Evolutionary conservation across 1,284 basidiomycete species (phyloP).

Genomic region (Cutaneotrichosporon dermatis): DNA sequence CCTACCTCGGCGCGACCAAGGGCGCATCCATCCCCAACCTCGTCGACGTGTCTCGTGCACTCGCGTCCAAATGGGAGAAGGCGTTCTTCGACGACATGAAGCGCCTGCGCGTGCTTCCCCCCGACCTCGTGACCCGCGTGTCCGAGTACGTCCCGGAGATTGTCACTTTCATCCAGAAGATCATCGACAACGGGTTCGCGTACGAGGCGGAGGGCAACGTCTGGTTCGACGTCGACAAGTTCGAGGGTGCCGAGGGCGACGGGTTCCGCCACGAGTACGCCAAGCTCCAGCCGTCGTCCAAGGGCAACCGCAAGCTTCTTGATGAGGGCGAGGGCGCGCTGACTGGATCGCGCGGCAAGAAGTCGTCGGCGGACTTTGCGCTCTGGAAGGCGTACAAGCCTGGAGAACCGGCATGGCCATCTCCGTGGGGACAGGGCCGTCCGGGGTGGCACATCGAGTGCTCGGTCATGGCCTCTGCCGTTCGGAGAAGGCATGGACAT

Average conservation of each 20-base stretch:
- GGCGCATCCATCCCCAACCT: conserved; percentile 81
- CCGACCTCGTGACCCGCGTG: conserved; percentile 89
- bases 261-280: conserved; percentile 72
- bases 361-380: conserved; percentile 74
- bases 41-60: conserved; percentile 67
- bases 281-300: conserved; percentile 94
- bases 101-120: conserved; percentile 75
- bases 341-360: conserved; percentile 60
- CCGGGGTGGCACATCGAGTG: conserved; percentile 99
- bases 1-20: conserved; percentile 71
- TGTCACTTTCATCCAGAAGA: conserved; percentile 78
- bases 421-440: conserved; percentile 92
- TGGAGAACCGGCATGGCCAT: conserved; percentile 96
- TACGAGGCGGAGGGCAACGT: conserved; percentile 86
- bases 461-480: conserved; percentile 94
- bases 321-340: conserved; percentile 91
- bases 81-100: conserved; percentile 92
- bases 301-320: conserved; percentile 82
- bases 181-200: conserved; percentile 83
- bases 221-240: conserved; percentile 89
- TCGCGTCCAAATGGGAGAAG: conserved; percentile 86
- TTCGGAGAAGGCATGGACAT: conserved; percentile 97
- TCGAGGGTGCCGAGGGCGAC: conserved; percentile 62
- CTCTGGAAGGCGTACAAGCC: conserved; percentile 97
- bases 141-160: conserved; percentile 98